Percentiles rank a stretch among this genome's conserved stretches.
phyloP scores from a whole-genome alignment of 139 green algal species.

The Tetradesmus lagerheimii region DNA sequence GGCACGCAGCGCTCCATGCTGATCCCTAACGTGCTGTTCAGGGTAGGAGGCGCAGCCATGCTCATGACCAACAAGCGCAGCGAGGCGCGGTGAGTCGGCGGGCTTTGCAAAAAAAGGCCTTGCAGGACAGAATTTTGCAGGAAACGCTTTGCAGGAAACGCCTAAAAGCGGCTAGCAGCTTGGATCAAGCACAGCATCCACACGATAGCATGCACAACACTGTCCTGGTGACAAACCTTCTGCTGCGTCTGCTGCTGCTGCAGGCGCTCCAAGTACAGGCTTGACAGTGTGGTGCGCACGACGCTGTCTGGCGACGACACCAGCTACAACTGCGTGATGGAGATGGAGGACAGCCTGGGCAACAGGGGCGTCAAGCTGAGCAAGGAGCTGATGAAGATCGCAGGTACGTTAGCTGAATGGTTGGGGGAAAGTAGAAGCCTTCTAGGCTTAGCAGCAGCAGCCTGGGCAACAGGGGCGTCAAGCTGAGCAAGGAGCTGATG shows the following conservation, averaged over 20 bases:
- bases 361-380: slow-evolving; percentile 70
- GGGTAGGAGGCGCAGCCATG: slow-evolving; percentile 92
- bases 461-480: no score
- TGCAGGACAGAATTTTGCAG: not conserved
- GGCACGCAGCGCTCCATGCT: slow-evolving; percentile 95
- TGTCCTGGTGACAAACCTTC: no score
- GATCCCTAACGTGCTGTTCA: slow-evolving; percentile 98
- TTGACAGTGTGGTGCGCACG: slow-evolving; percentile 75
- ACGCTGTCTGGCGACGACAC: slow-evolving; percentile 91
- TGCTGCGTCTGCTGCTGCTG: not conserved
- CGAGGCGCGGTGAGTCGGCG: slow-evolving; percentile 53
- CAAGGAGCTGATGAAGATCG: slow-evolving; percentile 75
- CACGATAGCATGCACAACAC: no score
- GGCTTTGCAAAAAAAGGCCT: not conserved
- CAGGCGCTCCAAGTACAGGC: slow-evolving; percentile 67
- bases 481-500: no score
- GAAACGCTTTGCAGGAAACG: not conserved
- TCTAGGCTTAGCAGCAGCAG: no score
- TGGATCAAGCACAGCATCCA: no score
- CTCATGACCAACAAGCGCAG: slow-evolving; percentile 80
- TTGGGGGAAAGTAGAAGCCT: no score
- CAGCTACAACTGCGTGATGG: slow-evolving; percentile 88
- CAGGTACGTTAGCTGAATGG: slow-evolving; percentile 48
- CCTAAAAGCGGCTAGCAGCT: not conserved
- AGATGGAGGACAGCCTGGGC: slow-evolving; percentile 83